Conservation (phyloP, 2,329 filamentous ascomycete species). For the Fusarium setosum region DNA sequence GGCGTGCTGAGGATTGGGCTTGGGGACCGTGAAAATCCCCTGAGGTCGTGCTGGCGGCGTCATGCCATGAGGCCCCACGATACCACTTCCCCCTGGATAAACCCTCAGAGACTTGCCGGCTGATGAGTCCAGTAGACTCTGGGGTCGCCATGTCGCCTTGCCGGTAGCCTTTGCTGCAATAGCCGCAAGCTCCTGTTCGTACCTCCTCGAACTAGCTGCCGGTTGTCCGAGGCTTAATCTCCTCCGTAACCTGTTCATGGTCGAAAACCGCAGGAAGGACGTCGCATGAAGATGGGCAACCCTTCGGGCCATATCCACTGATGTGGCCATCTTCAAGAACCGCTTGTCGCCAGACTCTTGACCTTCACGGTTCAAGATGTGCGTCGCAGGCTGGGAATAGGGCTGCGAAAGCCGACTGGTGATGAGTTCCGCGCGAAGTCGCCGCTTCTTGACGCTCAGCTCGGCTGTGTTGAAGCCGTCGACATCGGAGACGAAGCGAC, state of each 20-base stretch:
- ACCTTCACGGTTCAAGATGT: conserved; percentile 73
- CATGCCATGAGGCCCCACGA: conserved; percentile 12
- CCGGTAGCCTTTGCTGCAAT: conserved; percentile 32
- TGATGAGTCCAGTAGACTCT: conserved; percentile 33
- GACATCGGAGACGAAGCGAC: conserved; percentile 66
- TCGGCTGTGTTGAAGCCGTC: conserved; percentile 65
- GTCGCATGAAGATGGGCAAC: conserved; percentile 59
- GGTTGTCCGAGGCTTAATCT: conserved; percentile 50
- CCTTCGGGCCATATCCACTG: conserved; percentile 49
- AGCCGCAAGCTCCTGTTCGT: conserved; percentile 37
- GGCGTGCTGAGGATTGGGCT: conserved; percentile 15
- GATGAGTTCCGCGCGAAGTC: conserved; percentile 71
- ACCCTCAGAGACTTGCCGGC: conserved; percentile 33
- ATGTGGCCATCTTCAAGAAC: conserved; percentile 60
- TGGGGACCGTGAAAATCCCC: background rate
- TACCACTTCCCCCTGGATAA: conserved; percentile 14
- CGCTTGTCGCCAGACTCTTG: conserved; percentile 57
- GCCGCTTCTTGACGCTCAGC: conserved; percentile 73
- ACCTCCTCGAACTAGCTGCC: conserved; percentile 46
- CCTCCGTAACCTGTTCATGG: conserved; percentile 70
- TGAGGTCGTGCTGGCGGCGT: conserved; percentile 18
- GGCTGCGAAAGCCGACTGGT: conserved; percentile 77
- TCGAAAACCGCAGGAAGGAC: conserved; percentile 72
- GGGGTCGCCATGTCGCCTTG: conserved; percentile 38
- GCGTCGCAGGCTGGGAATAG: conserved; percentile 75